Percentiles rank a stretch among this genome's conserved stretches.
Evolutionary conservation across 495 filamentous ascomycete genomes (phyloP).

Genomic region (Alectoria sarmentosa): DNA sequence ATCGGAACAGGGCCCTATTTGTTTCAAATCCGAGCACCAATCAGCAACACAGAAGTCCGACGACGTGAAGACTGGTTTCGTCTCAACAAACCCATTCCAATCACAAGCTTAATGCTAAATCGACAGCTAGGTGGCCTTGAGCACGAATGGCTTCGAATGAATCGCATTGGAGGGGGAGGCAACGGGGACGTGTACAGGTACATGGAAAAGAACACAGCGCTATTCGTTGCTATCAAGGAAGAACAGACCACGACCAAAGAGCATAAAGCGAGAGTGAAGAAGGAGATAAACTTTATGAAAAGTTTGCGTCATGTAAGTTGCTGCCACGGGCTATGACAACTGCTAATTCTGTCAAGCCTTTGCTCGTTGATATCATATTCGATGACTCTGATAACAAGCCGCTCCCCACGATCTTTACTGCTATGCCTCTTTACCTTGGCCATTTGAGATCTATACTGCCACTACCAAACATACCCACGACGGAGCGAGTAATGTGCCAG

Average conservation of each 20-base stretch:
- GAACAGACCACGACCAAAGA: background rate
- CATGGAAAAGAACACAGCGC: background rate
- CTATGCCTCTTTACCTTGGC: background rate
- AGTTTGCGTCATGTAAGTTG: constrained; percentile 1
- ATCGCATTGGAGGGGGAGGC: background rate
- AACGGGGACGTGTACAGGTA: background rate
- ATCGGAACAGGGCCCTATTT: background rate
- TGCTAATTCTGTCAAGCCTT: background rate
- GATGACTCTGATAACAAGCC: background rate
- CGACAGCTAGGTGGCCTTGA: background rate
- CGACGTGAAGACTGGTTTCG: background rate
- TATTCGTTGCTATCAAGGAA: background rate
- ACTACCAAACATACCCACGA: background rate
- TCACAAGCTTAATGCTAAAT: background rate
- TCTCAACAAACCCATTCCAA: background rate
- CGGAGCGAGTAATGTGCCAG: background rate
- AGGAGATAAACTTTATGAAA: background rate
- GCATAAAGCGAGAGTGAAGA: background rate
- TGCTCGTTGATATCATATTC: background rate
- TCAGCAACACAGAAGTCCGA: background rate
- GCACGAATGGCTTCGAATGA: background rate
- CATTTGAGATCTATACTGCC: background rate
- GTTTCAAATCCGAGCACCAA: background rate
- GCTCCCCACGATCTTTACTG: background rate
- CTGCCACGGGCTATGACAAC: background rate